A percentile compares a stretch with the other conserved stretches of the same genome.
Conservation (phyloP, 352 stramenopile genomes). For the Globisporangium paroecandrum region DNA sequence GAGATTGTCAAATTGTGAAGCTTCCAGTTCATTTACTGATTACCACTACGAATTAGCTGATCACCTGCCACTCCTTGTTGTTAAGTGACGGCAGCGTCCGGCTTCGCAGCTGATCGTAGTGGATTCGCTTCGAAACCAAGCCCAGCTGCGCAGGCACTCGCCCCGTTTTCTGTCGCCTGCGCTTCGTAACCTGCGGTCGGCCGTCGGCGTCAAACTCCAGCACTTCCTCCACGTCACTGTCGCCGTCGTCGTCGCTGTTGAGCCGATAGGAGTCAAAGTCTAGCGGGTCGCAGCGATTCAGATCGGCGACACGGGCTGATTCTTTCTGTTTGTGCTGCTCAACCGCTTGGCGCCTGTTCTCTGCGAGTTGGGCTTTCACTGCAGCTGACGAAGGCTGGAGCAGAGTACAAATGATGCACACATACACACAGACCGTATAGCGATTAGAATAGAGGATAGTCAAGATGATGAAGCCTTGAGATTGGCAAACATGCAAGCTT, state of each 20-base stretch:
- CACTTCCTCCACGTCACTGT: conserved; percentile 45
- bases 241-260: conserved; percentile 55
- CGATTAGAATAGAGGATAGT: not conserved
- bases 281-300: conserved; percentile 43
- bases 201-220: conserved; percentile 40
- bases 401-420: not conserved
- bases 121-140: conserved; percentile 52
- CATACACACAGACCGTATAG: not conserved
- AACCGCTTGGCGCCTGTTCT: conserved; percentile 16
- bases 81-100: conserved; percentile 49
- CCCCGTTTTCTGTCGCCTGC: conserved; percentile 19
- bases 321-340: conserved; percentile 30
- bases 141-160: conserved; percentile 40
- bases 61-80: conserved; percentile 59
- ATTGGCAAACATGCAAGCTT: conserved; percentile 1
- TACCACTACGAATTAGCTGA: conserved; percentile 20
- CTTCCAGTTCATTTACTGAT: too few species aligned
- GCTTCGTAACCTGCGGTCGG: conserved; percentile 34
- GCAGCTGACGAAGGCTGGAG: conserved; percentile 27
- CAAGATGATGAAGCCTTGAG: not conserved
- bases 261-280: conserved; percentile 45
- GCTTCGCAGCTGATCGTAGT: conserved; percentile 55
- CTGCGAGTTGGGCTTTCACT: conserved; percentile 21
- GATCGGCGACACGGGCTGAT: conserved; percentile 15
- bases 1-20: not conserved